A percentile compares a stretch with the other conserved stretches of the same genome.
Evolutionary conservation across 768 basidiomycete genomes (phyloP).

Genomic region (Phylloporus scabripes): DNA sequence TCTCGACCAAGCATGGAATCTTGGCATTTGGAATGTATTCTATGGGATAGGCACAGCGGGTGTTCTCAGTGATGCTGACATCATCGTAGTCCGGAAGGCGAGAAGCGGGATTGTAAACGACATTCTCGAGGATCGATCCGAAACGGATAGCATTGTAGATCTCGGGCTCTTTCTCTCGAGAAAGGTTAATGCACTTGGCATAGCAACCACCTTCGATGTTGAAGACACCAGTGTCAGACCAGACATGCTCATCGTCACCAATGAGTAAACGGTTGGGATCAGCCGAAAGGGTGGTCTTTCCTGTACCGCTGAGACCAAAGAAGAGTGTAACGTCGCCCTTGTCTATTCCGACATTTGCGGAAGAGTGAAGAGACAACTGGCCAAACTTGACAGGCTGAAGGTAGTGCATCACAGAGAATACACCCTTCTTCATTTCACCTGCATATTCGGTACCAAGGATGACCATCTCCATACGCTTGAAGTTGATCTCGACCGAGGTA

Average conservation of each 20-base stretch:
- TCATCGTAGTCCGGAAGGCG: slow-evolving; percentile 95
- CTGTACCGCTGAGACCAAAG: slow-evolving; percentile 97
- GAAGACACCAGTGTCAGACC: slow-evolving; percentile 98
- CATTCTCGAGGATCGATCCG: slow-evolving; percentile 97
- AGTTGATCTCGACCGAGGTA: slow-evolving; percentile 99
- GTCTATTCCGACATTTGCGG: slow-evolving; percentile 90
- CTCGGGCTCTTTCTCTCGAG: slow-evolving; percentile 96
- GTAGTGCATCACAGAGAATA: slow-evolving; percentile 99
- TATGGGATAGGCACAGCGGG: slow-evolving; percentile 98
- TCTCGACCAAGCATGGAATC: slow-evolving; percentile 83
- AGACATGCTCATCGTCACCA: slow-evolving; percentile 99
- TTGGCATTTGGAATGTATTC: slow-evolving; percentile 94
- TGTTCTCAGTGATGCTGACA: slow-evolving; percentile 96
- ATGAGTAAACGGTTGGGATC: slow-evolving; percentile 92
- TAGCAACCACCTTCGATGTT: slow-evolving; percentile 99
- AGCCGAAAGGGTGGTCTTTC: slow-evolving; percentile 97
- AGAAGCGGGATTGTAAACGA: slow-evolving; percentile 84
- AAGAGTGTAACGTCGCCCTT: slow-evolving; percentile 93
- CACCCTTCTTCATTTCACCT: slow-evolving; percentile 99
- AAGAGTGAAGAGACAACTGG: slow-evolving; percentile 95
- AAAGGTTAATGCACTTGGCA: slow-evolving; percentile 96
- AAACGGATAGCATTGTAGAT: slow-evolving; percentile 94
- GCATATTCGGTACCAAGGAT: slow-evolving; percentile 98
- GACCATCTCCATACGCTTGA: slow-evolving; percentile 99
- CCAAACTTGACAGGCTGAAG: slow-evolving; percentile 98